A percentile compares a stretch with the other conserved stretches of the same genome.
These are phyloP conservation scores for Stagonosporopsis rhizophila DNA, from an alignment of 2,329 filamentous ascomycete species.

Conservation along the genomic window DNA sequence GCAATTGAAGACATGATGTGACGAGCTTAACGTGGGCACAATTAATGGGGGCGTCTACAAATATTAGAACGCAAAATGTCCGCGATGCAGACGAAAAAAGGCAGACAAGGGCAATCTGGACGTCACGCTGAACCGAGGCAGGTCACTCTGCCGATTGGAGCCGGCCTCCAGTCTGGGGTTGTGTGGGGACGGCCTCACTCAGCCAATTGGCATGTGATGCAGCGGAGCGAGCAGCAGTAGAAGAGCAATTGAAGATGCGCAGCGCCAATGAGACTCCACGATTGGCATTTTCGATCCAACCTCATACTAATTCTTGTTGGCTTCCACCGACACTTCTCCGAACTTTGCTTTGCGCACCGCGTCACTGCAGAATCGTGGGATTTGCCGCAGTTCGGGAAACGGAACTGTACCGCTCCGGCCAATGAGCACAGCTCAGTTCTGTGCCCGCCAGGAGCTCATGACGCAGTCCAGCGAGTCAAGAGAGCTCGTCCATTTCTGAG, in stretches of 20 bases:
- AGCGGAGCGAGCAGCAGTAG: neutral
- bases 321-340: constrained; percentile 5
- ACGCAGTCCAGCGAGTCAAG: neutral
- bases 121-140: constrained; percentile 11
- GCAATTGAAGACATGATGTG: constrained; percentile 42
- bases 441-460: neutral
- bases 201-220: constrained; percentile 15
- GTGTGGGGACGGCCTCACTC: neutral
- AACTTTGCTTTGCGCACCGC: neutral
- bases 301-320: neutral
- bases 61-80: neutral
- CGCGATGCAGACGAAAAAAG: neutral
- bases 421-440: neutral
- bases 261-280: neutral
- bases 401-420: constrained; percentile 6
- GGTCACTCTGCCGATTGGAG: constrained; percentile 20
- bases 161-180: constrained; percentile 18
- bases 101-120: constrained; percentile 4
- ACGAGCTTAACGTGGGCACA: neutral
- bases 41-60: neutral
- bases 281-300: neutral
- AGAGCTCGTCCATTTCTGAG: neutral
- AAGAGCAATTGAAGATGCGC: neutral
- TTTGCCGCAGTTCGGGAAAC: neutral
- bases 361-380: neutral